Evolutionary conservation across 2,329 filamentous ascomycete genomes (phyloP), one percentile per base, ranked within the genome.

Genomic region (Verticillium nonalfalfae): DNA sequence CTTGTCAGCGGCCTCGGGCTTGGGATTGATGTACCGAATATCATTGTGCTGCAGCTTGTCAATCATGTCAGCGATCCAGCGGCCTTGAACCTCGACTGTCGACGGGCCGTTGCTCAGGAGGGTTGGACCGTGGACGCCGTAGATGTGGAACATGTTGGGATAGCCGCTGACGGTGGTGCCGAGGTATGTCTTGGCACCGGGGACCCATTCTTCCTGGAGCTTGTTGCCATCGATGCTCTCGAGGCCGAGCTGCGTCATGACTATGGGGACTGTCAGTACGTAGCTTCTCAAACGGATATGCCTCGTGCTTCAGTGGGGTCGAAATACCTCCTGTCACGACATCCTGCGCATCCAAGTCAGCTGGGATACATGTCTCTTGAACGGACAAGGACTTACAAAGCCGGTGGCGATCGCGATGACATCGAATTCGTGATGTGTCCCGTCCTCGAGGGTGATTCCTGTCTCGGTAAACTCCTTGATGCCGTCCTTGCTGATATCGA

Each of bases 81-180:
- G 73, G 2, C 82, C 84, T 66, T 88, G 85, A 1, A 83, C 67
- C 63, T 86, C 81, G 7, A 81, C 78, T 1, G 75, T 78, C 0
- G 79, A 78, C 0, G 85, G 85, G 0, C 84, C 85, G 65, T 87
- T 88, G 67, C 76, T 71, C 5, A 86, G 72, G 0, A 82, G 76
- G 0, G 83, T 85, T 0, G 84, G 84, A 0, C 75, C 81, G n/a
- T 87, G 84, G 0, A 78, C 74, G 0, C 84, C 84, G 67, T 85
- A 86, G 57, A 81, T 72, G 64, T 78, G 73, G 70, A 82, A 81
- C 77, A 82, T 80, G 67, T 81, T 82, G 36, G 79, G 79, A 57
- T 78, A 82, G 14, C 76, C 77, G 57, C 68, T 67, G 39, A 79
- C 73, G 0, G 76, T 77, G 4, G 70, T 74, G 6, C 80, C 79